phyloP scores from a whole-genome alignment of 257 asterid species.

The Echium plantagineum region DNA sequence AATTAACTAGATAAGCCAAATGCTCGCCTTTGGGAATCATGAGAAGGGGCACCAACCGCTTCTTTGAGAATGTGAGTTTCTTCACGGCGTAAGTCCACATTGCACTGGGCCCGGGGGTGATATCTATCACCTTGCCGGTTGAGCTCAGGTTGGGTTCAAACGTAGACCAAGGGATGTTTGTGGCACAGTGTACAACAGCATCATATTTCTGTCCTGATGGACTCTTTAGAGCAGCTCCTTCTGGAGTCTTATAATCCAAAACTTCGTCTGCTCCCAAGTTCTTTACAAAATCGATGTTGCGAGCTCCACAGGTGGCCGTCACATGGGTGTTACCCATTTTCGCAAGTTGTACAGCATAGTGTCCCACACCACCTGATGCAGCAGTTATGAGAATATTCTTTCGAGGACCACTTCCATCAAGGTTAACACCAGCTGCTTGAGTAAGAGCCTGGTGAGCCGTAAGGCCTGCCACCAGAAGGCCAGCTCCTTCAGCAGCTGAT shows the following conservation, averaged over 20 bases:
- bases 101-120: constrained; percentile 38
- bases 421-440: constrained; percentile 33
- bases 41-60: constrained; percentile 34
- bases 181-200: constrained; percentile 48
- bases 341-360: constrained; percentile 60
- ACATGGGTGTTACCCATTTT: constrained; percentile 55
- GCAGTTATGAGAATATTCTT: constrained; percentile 55
- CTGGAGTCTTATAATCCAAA: constrained; percentile 53
- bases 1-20: constrained; percentile 34
- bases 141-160: constrained; percentile 41
- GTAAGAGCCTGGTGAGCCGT: constrained; percentile 56
- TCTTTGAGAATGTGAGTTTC: constrained; percentile 34
- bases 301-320: constrained; percentile 61
- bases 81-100: constrained; percentile 33
- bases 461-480: constrained; percentile 41
- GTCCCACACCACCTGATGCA: constrained; percentile 67
- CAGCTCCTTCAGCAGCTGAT: constrained; percentile 53
- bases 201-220: constrained; percentile 57
- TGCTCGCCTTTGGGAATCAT: constrained; percentile 15
- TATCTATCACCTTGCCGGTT: constrained; percentile 42
- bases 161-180: constrained; percentile 41
- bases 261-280: constrained; percentile 70
- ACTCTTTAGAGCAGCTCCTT: constrained; percentile 55
- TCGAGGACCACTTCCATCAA: constrained; percentile 39
- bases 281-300: constrained; percentile 39